Evolutionary conservation across 108 stramenopile species (phyloP).

Genomic region (Skeletonema menzelii): DNA sequence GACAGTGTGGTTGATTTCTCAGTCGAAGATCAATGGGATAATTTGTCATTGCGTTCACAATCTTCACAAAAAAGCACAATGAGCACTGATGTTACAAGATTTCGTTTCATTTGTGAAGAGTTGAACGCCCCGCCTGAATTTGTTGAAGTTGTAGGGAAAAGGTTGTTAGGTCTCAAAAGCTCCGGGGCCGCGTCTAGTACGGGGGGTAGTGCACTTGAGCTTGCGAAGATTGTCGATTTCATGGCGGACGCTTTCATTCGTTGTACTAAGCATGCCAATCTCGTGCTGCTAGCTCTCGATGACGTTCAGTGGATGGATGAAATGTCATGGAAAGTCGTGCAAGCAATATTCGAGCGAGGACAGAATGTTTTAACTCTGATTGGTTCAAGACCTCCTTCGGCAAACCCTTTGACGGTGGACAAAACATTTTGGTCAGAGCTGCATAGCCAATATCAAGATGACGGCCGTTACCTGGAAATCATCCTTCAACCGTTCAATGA

Average conservation of each 20-base stretch:
- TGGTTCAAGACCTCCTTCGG: slow-evolving; percentile 39
- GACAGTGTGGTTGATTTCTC: slow-evolving; percentile 19
- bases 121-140: slow-evolving; percentile 60
- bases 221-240: slow-evolving; percentile 56
- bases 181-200: slow-evolving; percentile 1
- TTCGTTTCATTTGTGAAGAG: slow-evolving; percentile 57
- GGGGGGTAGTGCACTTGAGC: slow-evolving; percentile 22
- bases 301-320: slow-evolving; percentile 69
- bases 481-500: slow-evolving; percentile 44
- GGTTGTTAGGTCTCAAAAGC: slow-evolving; percentile 35
- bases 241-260: slow-evolving; percentile 60
- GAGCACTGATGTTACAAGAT: slow-evolving; percentile 30
- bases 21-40: slow-evolving; percentile 37
- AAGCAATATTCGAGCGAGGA: slow-evolving; percentile 39
- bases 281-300: slow-evolving; percentile 71
- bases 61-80: slow-evolving; percentile 38
- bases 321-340: slow-evolving; percentile 67
- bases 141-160: slow-evolving; percentile 53
- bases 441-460: slow-evolving; percentile 8
- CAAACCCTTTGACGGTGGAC: slow-evolving; percentile 36
- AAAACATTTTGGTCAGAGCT: slow-evolving; percentile 56
- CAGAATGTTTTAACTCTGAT: slow-evolving; percentile 66
- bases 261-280: slow-evolving; percentile 45
- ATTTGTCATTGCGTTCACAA: slow-evolving; percentile 38
- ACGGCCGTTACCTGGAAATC: slow-evolving; percentile 48